Base-by-base conservation (phyloP, 176 grass and related monocot genomes). In the Carex littledalei region DNA sequence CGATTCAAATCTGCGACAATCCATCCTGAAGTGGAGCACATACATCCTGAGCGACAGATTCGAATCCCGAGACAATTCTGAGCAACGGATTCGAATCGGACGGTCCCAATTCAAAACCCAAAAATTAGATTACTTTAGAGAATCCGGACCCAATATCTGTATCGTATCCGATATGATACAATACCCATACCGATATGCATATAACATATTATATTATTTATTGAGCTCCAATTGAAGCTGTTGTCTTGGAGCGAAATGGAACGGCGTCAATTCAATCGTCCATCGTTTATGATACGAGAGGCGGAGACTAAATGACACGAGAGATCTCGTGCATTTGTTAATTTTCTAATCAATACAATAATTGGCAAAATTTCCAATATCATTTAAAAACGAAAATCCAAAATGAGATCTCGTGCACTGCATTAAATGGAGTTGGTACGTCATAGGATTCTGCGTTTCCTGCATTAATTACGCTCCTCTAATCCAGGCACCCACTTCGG, bases 401-500 rank as follows among this genome's bases (percentile, higher is more conserved):
- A 10, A 55, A 56, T 13, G 73, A 78, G 60, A 66, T 67, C 81
- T 83, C 41, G 62, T 83, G 81, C 62, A 55, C 58, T 50, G 12
- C 60, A 83, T 83, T 54, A 82, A 68, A 16, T 68, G 20, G n/a
- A 34, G 37, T 52, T 66, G 60, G 80, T 67, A 45, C 2, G 15
- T 83, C 81, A 63, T 83, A 66, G 81, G 81, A 83, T 83, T 83
- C 81, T 47, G n/a, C 58, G 68, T 26, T 22, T 17, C 0, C 6
- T 24, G 43, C 62, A 83, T 83, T 83, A 67, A 67, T 83, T 83
- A 68, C 15, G 47, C 61, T 83, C 24, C 73, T 50, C 56, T 78
- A 56, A 78, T 78, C 73, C 73, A 78, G 24, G 73, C 73, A 78
- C 73, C 73, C 8, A 53, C 73, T 78, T n/a, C n/a, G n/a, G n/a